Percentiles rank a stretch among this genome's conserved stretches.
These are phyloP conservation scores for Paecilomyces dactylethromorphus DNA, from an alignment of 2,329 filamentous ascomycete genomes.

Conservation along the genomic window DNA sequence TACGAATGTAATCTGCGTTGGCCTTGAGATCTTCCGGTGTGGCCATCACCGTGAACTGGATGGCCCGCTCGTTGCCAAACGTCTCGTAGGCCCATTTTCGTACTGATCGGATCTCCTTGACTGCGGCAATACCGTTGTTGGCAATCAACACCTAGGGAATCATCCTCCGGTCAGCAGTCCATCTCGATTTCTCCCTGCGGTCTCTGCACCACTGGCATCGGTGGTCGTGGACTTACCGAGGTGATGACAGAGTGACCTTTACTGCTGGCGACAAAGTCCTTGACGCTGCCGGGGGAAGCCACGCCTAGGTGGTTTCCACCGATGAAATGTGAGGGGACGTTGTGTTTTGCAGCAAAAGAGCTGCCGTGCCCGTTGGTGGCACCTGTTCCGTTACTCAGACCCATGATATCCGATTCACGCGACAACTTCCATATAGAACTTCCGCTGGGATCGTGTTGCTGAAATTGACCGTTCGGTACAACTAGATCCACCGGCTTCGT, in stretches of 20 bases:
- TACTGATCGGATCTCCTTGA: constrained; percentile 98
- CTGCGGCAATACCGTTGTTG: constrained; percentile 98
- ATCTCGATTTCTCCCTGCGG: background rate
- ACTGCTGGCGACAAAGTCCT: constrained; percentile 87
- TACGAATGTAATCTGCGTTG: constrained; percentile 98
- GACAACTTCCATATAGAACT: constrained; percentile 13
- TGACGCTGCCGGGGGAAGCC: constrained; percentile 78
- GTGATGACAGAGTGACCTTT: constrained; percentile 98
- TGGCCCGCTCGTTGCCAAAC: constrained; percentile 95
- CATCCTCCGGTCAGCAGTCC: background rate
- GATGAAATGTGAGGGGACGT: constrained; percentile 88
- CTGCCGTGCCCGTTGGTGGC: constrained; percentile 48
- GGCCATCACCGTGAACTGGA: constrained; percentile 99
- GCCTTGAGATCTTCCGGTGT: constrained; percentile 95
- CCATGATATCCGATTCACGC: constrained; percentile 27
- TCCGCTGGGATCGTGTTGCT: background rate
- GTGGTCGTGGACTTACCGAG: constrained; percentile 59
- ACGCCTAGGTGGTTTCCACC: constrained; percentile 83
- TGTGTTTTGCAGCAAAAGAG: constrained; percentile 73
- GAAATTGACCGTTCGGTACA: too few species aligned
- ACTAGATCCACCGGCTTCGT: too few species aligned
- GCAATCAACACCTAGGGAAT: constrained; percentile 79
- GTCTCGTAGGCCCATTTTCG: constrained; percentile 99
- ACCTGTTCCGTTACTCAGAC: constrained; percentile 28
- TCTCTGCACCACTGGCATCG: background rate